Conservation (phyloP, 192 early-diverging fungal species). For the Umbelopsis isabellina region DNA sequence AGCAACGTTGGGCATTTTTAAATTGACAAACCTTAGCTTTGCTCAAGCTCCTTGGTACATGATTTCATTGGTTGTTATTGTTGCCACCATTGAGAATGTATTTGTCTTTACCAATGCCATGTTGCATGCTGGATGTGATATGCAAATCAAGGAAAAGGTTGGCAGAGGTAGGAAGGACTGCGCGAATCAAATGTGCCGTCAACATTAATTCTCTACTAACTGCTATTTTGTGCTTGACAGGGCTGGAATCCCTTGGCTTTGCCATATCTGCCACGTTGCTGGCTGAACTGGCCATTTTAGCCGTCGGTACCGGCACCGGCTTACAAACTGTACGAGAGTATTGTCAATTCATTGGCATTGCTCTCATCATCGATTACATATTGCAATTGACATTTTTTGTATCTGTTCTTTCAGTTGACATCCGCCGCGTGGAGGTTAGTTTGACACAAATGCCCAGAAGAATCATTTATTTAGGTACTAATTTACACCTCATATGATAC, state of each 20-base stretch:
- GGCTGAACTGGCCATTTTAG: constrained; percentile 59
- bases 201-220: neutral
- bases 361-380: constrained; percentile 77
- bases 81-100: constrained; percentile 79
- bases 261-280: constrained; percentile 62
- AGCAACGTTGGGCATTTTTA: constrained; percentile 69
- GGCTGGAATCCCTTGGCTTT: constrained; percentile 68
- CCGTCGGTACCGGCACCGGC: constrained; percentile 59
- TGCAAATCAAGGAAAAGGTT: constrained; percentile 76
- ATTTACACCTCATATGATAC: neutral
- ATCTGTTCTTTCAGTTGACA: constrained; percentile 81
- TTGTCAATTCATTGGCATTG: constrained; percentile 67
- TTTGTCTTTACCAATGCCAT: constrained; percentile 75
- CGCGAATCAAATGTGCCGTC: neutral
- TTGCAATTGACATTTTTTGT: constrained; percentile 82
- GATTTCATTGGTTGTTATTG: constrained; percentile 69
- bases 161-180: too few relatives aligned
- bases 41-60: constrained; percentile 68
- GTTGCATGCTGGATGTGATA: constrained; percentile 67
- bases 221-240: constrained; percentile 27
- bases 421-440: constrained; percentile 73
- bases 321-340: constrained; percentile 73
- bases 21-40: constrained; percentile 59
- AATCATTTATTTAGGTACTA: neutral
- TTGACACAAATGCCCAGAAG: neutral